Evolutionary conservation across 139 green algal species (phyloP).

Genomic region (Chlorella vulgaris): DNA sequence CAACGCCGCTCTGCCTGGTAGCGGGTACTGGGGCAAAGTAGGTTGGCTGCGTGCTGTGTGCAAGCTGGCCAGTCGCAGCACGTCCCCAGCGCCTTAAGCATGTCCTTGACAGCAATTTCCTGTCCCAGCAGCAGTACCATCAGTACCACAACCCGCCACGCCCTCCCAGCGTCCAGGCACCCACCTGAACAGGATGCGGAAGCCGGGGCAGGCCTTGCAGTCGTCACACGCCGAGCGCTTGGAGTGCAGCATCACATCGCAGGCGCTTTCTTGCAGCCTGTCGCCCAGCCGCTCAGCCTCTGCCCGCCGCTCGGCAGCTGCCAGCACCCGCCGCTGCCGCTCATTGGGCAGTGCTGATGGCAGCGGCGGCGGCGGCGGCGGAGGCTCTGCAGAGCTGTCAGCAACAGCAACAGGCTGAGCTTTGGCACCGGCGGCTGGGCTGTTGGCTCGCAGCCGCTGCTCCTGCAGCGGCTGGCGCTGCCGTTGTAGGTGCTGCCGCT

Average conservation of each 20-base stretch:
- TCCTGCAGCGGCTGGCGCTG: not conserved
- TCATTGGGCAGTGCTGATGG: not conserved
- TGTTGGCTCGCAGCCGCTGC: too few relatives aligned
- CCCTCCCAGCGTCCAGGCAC: too few relatives aligned
- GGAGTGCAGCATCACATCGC: slow-evolving; percentile 30
- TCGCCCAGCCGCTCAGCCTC: slow-evolving; percentile 20
- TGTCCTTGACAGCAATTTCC: not conserved
- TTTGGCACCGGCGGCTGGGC: too few relatives aligned
- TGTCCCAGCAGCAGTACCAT: not conserved
- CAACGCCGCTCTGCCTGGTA: too few relatives aligned
- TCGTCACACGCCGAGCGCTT: slow-evolving; percentile 5
- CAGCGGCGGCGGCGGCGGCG: not conserved
- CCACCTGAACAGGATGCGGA: slow-evolving; percentile 11
- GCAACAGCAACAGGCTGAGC: not conserved
- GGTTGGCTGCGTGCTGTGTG: too few relatives aligned
- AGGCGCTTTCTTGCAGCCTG: slow-evolving; percentile 6
- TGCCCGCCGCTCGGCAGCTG: not conserved
- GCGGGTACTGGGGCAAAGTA: too few relatives aligned
- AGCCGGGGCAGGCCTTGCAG: slow-evolving; percentile 32
- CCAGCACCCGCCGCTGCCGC: slow-evolving; percentile 7
- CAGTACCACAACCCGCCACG: not conserved
- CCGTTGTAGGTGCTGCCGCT: not conserved
- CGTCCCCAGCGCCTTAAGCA: not conserved
- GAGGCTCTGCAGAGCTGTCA: not conserved
- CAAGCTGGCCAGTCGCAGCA: too few relatives aligned